Conservation (phyloP, 768 basidiomycete genomes). For the Boletus speciosus region DNA sequence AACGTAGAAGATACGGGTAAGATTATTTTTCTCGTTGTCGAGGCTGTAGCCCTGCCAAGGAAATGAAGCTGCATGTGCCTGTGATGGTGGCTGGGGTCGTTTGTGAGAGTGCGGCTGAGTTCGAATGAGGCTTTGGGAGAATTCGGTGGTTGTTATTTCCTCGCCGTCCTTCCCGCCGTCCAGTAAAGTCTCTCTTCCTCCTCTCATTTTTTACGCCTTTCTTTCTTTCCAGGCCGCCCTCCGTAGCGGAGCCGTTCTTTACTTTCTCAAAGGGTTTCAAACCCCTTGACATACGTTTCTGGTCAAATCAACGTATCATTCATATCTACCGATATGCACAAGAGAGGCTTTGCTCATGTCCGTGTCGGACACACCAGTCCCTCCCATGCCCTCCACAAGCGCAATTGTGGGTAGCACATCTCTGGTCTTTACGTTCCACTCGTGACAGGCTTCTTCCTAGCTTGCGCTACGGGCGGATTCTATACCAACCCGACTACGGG, state of each 20-base stretch:
- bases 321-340: conserved; percentile 20
- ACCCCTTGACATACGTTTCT: conserved; percentile 1
- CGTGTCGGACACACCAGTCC: conserved; percentile 26
- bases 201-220: conserved; percentile 19
- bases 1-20: too few species aligned
- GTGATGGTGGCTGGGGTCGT: conserved; percentile 14
- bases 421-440: neutral
- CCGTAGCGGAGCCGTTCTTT: conserved; percentile 30
- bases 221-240: conserved; percentile 20
- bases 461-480: conserved; percentile 57
- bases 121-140: conserved; percentile 13
- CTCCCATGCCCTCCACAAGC: conserved; percentile 20
- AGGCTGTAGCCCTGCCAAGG: conserved; percentile 1
- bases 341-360: conserved; percentile 27
- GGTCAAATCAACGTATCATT: conserved; percentile 5
- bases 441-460: conserved; percentile 25
- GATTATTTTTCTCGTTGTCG: neutral
- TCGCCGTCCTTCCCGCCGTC: conserved; percentile 10
- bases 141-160: conserved; percentile 1
- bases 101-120: conserved; percentile 18
- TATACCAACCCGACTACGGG: conserved; percentile 54
- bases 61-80: neutral
- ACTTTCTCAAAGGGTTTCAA: conserved; percentile 4
- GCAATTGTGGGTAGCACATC: conserved; percentile 17
- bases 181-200: neutral